Evolutionary conservation across 805 yeast genomes (phyloP).

Genomic region (Candida parachauliodes): DNA sequence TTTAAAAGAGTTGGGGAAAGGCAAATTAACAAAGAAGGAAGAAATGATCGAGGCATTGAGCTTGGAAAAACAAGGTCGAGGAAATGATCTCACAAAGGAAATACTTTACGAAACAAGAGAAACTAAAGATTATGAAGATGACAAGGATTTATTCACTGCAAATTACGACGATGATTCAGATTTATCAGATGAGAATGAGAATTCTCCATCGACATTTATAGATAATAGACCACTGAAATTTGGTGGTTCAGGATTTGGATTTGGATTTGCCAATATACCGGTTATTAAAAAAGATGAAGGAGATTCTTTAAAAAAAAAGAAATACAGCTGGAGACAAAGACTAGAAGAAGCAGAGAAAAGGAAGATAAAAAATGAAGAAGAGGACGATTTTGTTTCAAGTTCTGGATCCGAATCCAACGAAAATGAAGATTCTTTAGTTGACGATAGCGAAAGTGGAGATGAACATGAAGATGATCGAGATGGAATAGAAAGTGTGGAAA

Average conservation of each 20-base stretch:
- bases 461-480: no score
- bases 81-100: slow-evolving; percentile 55
- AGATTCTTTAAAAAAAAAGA: slow-evolving; percentile 34
- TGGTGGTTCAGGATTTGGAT: slow-evolving; percentile 66
- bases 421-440: no score
- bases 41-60: slow-evolving; percentile 71
- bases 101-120: slow-evolving; percentile 68
- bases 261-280: slow-evolving; percentile 58
- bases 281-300: slow-evolving; percentile 34
- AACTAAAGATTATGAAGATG: slow-evolving; percentile 50
- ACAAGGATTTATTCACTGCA: slow-evolving; percentile 14
- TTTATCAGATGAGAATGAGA: slow-evolving; percentile 15
- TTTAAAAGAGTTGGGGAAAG: slow-evolving; percentile 75
- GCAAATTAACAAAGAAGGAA: slow-evolving; percentile 63
- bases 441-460: slow-evolving; percentile 17
- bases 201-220: slow-evolving; percentile 44
- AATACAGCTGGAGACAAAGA: slow-evolving; percentile 66
- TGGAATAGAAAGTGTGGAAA: no score
- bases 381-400: slow-evolving; percentile 51
- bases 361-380: slow-evolving; percentile 50
- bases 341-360: slow-evolving; percentile 39
- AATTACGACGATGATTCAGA: slow-evolving; percentile 20
- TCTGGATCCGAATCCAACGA: slow-evolving; percentile 26
- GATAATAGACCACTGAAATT: slow-evolving; percentile 66
- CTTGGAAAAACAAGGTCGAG: slow-evolving; percentile 69